Evolutionary conservation across 2,329 filamentous ascomycete species (phyloP).

Genomic region (Fusarium incarnatum): DNA sequence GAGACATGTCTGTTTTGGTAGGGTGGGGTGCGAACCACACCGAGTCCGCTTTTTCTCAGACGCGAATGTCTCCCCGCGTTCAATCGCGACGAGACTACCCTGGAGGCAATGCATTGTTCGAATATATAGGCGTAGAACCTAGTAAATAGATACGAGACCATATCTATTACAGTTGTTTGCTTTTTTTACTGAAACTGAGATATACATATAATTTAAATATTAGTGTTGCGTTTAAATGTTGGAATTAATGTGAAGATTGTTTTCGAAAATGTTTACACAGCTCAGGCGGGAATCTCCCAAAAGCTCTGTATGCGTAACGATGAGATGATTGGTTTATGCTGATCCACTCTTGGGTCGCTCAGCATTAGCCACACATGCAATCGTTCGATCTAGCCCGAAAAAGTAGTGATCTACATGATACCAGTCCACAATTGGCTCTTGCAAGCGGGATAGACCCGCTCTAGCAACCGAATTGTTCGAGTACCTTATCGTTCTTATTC

Average conservation of each 20-base stretch:
- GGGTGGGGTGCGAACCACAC: neutral
- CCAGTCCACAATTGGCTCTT: no score
- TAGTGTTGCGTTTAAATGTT: neutral
- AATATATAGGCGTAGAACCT: neutral
- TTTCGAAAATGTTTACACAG: accelerated
- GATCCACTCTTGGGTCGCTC: no score
- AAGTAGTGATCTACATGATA: neutral
- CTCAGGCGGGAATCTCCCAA: no score
- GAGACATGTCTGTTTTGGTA: neutral
- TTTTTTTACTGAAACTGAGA: accelerated
- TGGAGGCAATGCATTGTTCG: accelerated
- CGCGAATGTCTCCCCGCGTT: neutral
- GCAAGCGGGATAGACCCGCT: no score
- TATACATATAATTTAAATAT: neutral
- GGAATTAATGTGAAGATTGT: no score
- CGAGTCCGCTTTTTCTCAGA: neutral
- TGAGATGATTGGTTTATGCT: no score
- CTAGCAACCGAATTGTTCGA: neutral
- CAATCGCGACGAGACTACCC: neutral
- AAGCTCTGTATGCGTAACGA: no score
- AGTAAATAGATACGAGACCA: no score
- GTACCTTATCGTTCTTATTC: neutral
- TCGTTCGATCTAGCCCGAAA: accelerated
- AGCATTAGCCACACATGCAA: no score
- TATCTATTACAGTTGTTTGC: no score